Conservation (phyloP, 2,329 filamentous ascomycete genomes). For the Botrytis deweyae region DNA sequence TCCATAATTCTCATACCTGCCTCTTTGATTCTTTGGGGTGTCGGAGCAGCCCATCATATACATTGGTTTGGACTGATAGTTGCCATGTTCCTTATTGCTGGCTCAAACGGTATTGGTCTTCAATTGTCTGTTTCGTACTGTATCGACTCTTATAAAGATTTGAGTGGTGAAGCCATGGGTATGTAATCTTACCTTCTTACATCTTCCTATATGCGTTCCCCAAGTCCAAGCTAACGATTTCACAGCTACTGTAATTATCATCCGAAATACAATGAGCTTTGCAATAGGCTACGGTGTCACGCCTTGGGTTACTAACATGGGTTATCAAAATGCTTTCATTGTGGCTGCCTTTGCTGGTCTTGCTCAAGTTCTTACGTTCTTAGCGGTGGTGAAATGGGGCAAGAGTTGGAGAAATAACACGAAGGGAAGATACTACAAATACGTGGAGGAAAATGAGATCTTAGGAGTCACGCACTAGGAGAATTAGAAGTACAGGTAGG, state of each 20-base stretch:
- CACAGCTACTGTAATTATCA: constrained; percentile 48
- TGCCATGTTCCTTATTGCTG: constrained; percentile 48
- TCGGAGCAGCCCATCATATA: constrained; percentile 49
- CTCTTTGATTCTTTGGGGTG: constrained; percentile 50
- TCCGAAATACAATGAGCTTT: constrained; percentile 51
- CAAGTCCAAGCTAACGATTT: not conserved
- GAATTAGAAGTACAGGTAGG: not conserved
- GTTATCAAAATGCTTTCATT: constrained; percentile 47
- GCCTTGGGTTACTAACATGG: constrained; percentile 45
- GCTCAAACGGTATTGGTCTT: constrained; percentile 46
- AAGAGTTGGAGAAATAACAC: constrained; percentile 45
- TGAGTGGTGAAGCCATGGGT: constrained; percentile 49
- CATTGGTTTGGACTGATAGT: constrained; percentile 49
- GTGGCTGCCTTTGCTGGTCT: constrained; percentile 44
- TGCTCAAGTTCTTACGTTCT: constrained; percentile 43
- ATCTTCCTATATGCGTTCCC: not conserved
- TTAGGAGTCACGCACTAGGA: constrained; percentile 24
- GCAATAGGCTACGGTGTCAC: constrained; percentile 52
- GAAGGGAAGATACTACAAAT: constrained; percentile 42
- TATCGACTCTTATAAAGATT: constrained; percentile 50
- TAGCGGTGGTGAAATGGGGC: constrained; percentile 51
- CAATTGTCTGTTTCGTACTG: constrained; percentile 46
- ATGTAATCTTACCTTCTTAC: not conserved
- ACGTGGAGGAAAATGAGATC: constrained; percentile 38
- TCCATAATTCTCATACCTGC: constrained; percentile 46